Evolutionary conservation across 768 basidiomycete genomes (phyloP).

Genomic region (Suillus plorans): DNA sequence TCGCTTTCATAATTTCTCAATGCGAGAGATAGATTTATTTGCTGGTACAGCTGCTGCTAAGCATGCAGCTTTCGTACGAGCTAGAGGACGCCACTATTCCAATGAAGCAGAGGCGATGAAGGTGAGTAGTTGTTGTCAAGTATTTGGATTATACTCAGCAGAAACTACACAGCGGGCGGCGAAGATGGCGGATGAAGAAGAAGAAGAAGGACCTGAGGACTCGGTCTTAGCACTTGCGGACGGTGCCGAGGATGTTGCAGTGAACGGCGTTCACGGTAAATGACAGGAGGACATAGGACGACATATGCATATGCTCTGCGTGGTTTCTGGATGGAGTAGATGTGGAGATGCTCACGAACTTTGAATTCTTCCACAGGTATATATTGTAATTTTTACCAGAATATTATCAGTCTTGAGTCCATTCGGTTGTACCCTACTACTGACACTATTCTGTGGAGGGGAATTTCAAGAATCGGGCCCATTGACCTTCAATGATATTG

Average conservation of each 20-base stretch:
- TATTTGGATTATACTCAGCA: neutral
- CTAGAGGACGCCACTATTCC: constrained; percentile 82
- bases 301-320: neutral
- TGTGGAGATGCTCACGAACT: constrained; percentile 1
- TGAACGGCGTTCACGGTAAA: constrained; percentile 23
- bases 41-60: constrained; percentile 64
- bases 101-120: constrained; percentile 95
- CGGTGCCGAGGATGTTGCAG: constrained; percentile 1
- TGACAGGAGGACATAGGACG: constrained; percentile 9
- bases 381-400: constrained; percentile 7
- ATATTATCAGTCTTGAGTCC: constrained; percentile 4
- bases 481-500: neutral
- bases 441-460: neutral
- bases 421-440: neutral
- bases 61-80: constrained; percentile 78
- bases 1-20: neutral
- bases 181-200: constrained; percentile 56
- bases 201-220: constrained; percentile 23
- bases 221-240: constrained; percentile 5
- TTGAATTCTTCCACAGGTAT: neutral
- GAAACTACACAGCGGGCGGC: constrained; percentile 53
- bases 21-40: constrained; percentile 3
- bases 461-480: neutral
- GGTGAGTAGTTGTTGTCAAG: constrained; percentile 39
- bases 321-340: neutral